Evolutionary conservation across 805 yeast species (phyloP).

Genomic region (Saccharomycopsis fibuligera): DNA sequence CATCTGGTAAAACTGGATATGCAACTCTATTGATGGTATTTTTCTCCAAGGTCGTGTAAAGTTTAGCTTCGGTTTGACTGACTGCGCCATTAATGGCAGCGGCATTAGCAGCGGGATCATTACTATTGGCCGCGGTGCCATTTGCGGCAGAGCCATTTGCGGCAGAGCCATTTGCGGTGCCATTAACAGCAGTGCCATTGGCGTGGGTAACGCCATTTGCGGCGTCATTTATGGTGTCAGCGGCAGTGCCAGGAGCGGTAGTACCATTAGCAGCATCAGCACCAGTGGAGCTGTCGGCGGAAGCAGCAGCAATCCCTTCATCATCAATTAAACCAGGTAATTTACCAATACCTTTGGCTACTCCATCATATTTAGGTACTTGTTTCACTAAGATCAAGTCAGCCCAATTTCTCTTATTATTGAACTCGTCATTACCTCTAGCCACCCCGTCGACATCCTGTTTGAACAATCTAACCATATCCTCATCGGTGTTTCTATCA

Average conservation of each 20-base stretch:
- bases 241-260: too few species aligned
- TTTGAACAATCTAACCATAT: constrained; percentile 66
- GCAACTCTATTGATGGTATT: constrained; percentile 21
- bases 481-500: constrained; percentile 64
- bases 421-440: constrained; percentile 44
- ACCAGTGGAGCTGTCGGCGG: too few species aligned
- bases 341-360: constrained; percentile 21
- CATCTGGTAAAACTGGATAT: constrained; percentile 40
- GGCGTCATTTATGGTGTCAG: too few species aligned
- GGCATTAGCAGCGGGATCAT: neutral
- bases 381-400: constrained; percentile 17
- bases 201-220: too few species aligned
- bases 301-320: too few species aligned
- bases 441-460: constrained; percentile 48
- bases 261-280: too few species aligned
- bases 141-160: too few species aligned
- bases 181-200: too few species aligned
- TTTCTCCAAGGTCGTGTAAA: constrained; percentile 3
- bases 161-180: too few species aligned
- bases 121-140: neutral
- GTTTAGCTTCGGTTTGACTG: constrained; percentile 23
- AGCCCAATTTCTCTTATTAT: constrained; percentile 53
- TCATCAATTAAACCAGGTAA: constrained; percentile 34
- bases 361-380: constrained; percentile 10
- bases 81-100: neutral